Evolutionary conservation across 2,329 filamentous ascomycete species (phyloP).

Genomic region (Cyphellophora attinorum): DNA sequence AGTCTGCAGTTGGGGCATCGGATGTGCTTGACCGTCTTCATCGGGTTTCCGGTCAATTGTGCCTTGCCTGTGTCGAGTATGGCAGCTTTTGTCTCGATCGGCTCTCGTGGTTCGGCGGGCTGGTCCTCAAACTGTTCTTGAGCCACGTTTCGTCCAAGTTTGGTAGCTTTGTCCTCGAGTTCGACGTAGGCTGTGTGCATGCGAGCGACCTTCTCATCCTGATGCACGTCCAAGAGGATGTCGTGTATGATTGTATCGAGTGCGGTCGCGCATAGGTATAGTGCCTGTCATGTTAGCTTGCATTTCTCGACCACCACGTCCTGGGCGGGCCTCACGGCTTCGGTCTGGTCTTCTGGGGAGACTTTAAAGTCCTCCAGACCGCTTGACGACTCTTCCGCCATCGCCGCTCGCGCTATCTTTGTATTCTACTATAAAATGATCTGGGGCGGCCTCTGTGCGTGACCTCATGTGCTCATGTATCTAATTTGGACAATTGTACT

Average conservation of each 20-base stretch:
- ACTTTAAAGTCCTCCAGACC: no score
- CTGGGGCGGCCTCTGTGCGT: no score
- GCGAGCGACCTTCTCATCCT: slow-evolving; percentile 50
- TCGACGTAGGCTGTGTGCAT: slow-evolving; percentile 42
- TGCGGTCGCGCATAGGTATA: no score
- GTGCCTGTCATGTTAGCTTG: no score
- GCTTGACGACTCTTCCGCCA: no score
- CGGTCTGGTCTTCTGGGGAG: no score
- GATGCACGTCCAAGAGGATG: slow-evolving; percentile 48
- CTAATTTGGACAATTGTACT: no score
- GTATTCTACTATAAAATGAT: no score
- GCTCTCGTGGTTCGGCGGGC: slow-evolving; percentile 19
- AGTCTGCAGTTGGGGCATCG: slow-evolving; percentile 52
- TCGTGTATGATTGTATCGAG: slow-evolving; percentile 53
- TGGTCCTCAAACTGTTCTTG: slow-evolving; percentile 26
- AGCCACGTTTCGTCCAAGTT: slow-evolving; percentile 9
- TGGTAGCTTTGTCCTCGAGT: slow-evolving; percentile 33
- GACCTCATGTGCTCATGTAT: no score
- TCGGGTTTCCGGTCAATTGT: slow-evolving; percentile 43
- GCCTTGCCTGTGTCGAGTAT: slow-evolving; percentile 44
- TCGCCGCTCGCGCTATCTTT: no score
- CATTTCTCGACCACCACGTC: no score
- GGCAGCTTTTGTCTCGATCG: slow-evolving; percentile 40
- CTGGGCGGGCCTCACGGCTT: no score
- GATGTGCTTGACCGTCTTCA: slow-evolving; percentile 50